These are phyloP conservation scores for Pseudogymnoascus sp. DNA, from an alignment of 2,329 filamentous ascomycete genomes.

Conservation along the genomic window DNA sequence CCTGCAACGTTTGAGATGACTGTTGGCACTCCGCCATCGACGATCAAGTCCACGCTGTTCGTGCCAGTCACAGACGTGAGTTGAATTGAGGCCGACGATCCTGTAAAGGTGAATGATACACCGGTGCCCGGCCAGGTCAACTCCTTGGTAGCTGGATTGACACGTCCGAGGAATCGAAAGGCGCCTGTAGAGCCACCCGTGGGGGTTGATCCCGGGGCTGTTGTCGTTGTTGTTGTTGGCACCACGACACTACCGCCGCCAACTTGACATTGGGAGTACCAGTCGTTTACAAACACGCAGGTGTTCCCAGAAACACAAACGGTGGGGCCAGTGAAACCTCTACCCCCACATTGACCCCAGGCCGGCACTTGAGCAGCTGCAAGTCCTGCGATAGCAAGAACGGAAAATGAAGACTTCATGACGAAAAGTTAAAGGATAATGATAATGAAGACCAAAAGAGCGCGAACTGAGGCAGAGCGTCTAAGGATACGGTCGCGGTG, in stretches of 20 bases:
- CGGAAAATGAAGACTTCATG: background rate
- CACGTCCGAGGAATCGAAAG: slow-evolving; percentile 32
- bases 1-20: slow-evolving; percentile 27
- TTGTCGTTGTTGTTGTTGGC: background rate
- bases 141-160: slow-evolving; percentile 36
- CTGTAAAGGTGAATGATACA: slow-evolving; percentile 24
- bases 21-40: slow-evolving; percentile 28
- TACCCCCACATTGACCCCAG: slow-evolving; percentile 30
- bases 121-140: slow-evolving; percentile 39
- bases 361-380: slow-evolving; percentile 14
- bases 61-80: slow-evolving; percentile 27
- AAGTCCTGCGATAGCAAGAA: background rate
- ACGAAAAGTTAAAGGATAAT: background rate
- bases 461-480: background rate
- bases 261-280: slow-evolving; percentile 13
- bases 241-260: background rate
- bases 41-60: slow-evolving; percentile 29
- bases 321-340: slow-evolving; percentile 24
- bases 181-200: background rate
- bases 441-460: background rate
- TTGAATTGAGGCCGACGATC: slow-evolving; percentile 32
- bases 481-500: background rate
- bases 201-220: background rate
- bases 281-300: slow-evolving; percentile 16
- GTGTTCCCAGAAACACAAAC: slow-evolving; percentile 22